Conservation (phyloP, 345 rosid species). For the Erucastrum elatum region DNA sequence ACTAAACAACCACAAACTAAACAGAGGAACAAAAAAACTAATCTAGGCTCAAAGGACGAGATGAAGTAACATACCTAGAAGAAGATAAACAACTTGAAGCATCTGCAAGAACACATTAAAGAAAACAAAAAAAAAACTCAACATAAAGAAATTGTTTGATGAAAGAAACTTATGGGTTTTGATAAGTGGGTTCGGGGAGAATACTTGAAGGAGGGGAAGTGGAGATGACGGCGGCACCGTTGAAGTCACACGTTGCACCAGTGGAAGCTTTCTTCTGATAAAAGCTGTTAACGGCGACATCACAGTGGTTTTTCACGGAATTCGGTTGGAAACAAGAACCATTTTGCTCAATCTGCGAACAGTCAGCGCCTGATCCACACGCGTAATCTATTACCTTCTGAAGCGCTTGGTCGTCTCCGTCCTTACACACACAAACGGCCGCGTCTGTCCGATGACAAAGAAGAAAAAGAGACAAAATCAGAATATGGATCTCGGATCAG, state of each 20-base stretch:
- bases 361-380: conserved; percentile 87
- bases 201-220: conserved; percentile 35
- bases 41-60: conserved; percentile 6
- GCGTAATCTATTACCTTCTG: conserved; percentile 88
- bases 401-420: conserved; percentile 52
- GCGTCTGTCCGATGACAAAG: conserved; percentile 46
- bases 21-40: neutral
- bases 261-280: conserved; percentile 35
- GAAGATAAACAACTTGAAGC: conserved; percentile 36
- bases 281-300: conserved; percentile 41
- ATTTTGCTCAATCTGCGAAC: conserved; percentile 52
- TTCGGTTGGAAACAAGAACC: conserved; percentile 84
- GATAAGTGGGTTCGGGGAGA: neutral
- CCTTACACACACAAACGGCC: conserved; percentile 72
- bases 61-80: conserved; percentile 34
- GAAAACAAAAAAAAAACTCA: neutral
- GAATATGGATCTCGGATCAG: neutral
- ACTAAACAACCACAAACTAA: neutral
- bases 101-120: conserved; percentile 29
- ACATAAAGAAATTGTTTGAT: neutral
- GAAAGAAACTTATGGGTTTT: neutral
- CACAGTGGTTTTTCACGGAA: conserved; percentile 49
- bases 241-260: conserved; percentile 39
- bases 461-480: neutral
- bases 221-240: conserved; percentile 32